These are phyloP conservation scores for Theobroma grandiflorum DNA, from an alignment of 441 rosid genomes.

Conservation along the genomic window DNA sequence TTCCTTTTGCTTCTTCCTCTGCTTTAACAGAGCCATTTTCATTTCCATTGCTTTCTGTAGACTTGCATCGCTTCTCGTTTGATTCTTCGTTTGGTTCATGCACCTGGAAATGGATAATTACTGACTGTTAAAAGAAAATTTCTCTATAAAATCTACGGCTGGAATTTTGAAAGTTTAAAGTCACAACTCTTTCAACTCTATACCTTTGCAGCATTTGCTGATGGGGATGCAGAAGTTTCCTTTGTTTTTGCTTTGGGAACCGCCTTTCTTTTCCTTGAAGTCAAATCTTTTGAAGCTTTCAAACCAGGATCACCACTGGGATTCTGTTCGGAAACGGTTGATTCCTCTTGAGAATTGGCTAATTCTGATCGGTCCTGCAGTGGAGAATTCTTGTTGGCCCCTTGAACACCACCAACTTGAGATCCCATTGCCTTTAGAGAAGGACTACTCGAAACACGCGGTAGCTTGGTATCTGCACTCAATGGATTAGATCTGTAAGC, in stretches of 20 bases:
- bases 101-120: conserved; percentile 42
- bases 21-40: conserved; percentile 31
- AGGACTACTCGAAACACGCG: conserved; percentile 73
- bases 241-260: conserved; percentile 58
- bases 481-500: conserved; percentile 23
- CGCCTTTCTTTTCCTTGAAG: conserved; percentile 59
- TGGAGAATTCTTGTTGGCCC: conserved; percentile 25
- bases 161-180: background rate
- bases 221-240: conserved; percentile 45
- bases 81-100: conserved; percentile 51
- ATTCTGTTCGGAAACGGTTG: conserved; percentile 40
- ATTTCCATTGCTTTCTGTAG: conserved; percentile 30
- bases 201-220: conserved; percentile 47
- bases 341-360: conserved; percentile 26
- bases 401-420: conserved; percentile 19
- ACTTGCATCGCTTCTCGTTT: conserved; percentile 53
- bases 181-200: background rate
- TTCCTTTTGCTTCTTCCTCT: conserved; percentile 44
- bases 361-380: conserved; percentile 34
- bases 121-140: background rate
- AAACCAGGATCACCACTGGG: conserved; percentile 29
- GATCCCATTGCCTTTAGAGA: conserved; percentile 46
- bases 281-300: conserved; percentile 32
- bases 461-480: conserved; percentile 46
- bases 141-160: background rate